phyloP scores from a whole-genome alignment of 768 basidiomycete genomes.

The Serendipita sp. region DNA sequence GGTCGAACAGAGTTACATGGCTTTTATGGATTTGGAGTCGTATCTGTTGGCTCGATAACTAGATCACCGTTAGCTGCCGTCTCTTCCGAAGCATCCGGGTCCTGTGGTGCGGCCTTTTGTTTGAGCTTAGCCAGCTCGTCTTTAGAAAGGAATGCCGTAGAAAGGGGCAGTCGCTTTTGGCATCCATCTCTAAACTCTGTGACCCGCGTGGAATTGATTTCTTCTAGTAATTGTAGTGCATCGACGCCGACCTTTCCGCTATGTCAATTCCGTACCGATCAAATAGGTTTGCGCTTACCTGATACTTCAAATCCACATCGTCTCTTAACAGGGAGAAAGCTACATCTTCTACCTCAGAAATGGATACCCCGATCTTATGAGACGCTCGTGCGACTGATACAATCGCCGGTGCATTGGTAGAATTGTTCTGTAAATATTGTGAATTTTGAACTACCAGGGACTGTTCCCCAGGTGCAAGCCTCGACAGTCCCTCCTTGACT shows the following conservation, averaged over 20 bases:
- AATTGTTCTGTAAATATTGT: constrained; percentile 54
- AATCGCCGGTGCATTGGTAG: constrained; percentile 33
- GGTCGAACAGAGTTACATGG: too few species aligned
- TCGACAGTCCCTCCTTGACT: constrained; percentile 27
- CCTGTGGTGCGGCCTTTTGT: neutral
- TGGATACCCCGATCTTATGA: constrained; percentile 28
- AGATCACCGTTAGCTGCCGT: neutral
- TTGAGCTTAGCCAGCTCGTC: constrained; percentile 26
- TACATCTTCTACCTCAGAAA: constrained; percentile 43
- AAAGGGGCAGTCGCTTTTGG: constrained; percentile 36
- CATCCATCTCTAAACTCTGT: constrained; percentile 48
- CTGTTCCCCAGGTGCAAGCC: neutral
- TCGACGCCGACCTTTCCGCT: constrained; percentile 33
- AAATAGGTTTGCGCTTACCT: constrained; percentile 23
- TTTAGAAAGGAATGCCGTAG: constrained; percentile 47
- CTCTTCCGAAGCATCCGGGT: neutral
- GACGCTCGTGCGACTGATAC: constrained; percentile 49
- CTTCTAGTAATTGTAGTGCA: constrained; percentile 32
- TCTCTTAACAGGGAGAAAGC: constrained; percentile 34
- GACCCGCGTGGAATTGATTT: constrained; percentile 33
- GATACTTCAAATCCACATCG: constrained; percentile 28
- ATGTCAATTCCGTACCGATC: neutral
- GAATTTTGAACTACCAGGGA: constrained; percentile 55
- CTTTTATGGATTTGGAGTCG: neutral
- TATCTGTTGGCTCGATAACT: neutral